Base-by-base conservation (phyloP, 495 filamentous ascomycete species). In the Hypoxylon fragiforme region DNA sequence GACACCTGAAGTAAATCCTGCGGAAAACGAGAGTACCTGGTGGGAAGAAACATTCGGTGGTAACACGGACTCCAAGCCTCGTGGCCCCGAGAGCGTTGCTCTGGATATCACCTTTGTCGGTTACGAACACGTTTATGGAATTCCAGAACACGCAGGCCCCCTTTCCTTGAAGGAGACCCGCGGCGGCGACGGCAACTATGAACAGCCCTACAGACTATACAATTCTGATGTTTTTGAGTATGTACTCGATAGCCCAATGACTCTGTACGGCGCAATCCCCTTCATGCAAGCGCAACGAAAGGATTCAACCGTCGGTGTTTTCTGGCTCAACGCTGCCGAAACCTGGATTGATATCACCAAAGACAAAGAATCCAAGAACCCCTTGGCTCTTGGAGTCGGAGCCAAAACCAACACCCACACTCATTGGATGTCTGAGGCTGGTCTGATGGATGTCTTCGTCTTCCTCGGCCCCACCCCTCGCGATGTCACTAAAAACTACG, bases 221-320 rank as follows among this genome's bases (percentile, higher is more conserved):
- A 98, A 98, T 65, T 77, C 88, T 6, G 94, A 98, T 69, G 92
- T 98, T 13, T 97, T 98, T 62, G 94, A 98, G 71, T 97, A 98
- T 69, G 87, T 95, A 60, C 83, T 95, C 60, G 86, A 97, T 70
- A 97, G 89, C 70, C 91, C 94, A 1, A 98, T 97, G 94, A 97
- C 94, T n/a, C 75, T 97, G 15, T 98, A 98, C 66, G 94, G 94
- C 40, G 72, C 90, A 6, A 97, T 98, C 61, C 94, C 94, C 14
- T 85, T 96, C 58, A 95, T 98, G 91, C 92, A 97, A 70, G 94
- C 94, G 13, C 92, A 97, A 59, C 86, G 87, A 62, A 92, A 94
- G 67, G 84, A 86, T 63, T 97, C 92, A 1, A 94, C 91, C 6
- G 91, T 97, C 41, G 95, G 91, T 44, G 88, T 98, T n/a, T 96